Base-by-base conservation (phyloP, 2,329 filamentous ascomycete genomes). In the Aschersonia sp. region DNA sequence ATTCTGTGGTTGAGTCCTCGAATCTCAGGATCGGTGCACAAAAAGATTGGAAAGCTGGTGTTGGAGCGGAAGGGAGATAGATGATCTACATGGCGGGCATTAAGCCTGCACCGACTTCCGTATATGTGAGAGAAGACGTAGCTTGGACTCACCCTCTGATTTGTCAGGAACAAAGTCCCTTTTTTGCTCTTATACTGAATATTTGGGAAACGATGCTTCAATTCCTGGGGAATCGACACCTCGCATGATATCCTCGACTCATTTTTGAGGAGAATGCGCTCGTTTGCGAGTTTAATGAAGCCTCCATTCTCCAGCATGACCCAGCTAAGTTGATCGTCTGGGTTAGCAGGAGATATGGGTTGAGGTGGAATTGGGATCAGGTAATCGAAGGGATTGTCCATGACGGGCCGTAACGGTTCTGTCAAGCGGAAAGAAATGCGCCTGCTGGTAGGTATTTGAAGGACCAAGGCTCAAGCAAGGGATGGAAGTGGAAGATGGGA, bases 11-110 rank as follows among this genome's bases (percentile, higher is more conserved):
- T 5, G 85, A 85, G 65, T 97, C 91, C 64, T 86, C 79, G 43
- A 94, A 77, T 61, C 91, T 89, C 53, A 95, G 76, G 51, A 96
- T 84, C 41, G 89, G 89, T 0, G 84, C 82, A 42, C 88, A 88
- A 66, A 97, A 96, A 45, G 89, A 95, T 62, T 91, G 82, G 60
- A 96, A 78, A 46, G 61, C 66, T 45, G 64, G 64, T 46, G 78
- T 66, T 47, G 74, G 69, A 20, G 82, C 75, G 47, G 79, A 71
- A 20, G 91, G 89, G 12, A 97, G 78, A 63, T 95, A 97, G 54
- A 97, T 82, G 55, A 97, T 75, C 85, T 95, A 12, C 32, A 38
- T 9, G 32, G 32, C 32, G 32, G 32, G 32, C 3, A 12, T 38
- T 12, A 38, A 38, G 12, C 12, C 32, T 12, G 32, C 7, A 7